Base-by-base conservation (phyloP, 2,329 filamentous ascomycete species). In the Aspergillus novoparasiticus region DNA sequence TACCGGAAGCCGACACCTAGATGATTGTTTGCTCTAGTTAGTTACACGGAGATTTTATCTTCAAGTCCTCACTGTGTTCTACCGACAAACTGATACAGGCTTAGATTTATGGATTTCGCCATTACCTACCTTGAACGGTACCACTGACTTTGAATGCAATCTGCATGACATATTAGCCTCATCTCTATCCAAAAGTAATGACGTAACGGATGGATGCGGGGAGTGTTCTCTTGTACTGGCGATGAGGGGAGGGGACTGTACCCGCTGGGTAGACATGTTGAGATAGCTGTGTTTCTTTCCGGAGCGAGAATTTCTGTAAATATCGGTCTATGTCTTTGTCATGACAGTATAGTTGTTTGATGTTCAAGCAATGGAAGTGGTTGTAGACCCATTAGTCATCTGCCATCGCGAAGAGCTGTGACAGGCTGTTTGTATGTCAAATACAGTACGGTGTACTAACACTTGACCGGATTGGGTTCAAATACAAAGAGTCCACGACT, bases 111-210 rank as follows among this genome's bases (percentile, higher is more conserved):
- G 26, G 10, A 30, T 50, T 16, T 16, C 14, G 3, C 8, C 2
- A 23, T 36, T 16, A 68, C 79, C 65, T 78, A 89, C 90, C 90
- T 84, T 93, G 90, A 14, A 93, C 90, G 45, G 83, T 83, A 59
- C 89, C 90, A 69, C 91, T 87, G 62, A 88, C 89, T 66, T 73
- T 76, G 68, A 79, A 80, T 54, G 75, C 73, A 64, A 79, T 68
- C 78, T 80, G 65, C 14, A 19, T 58, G 26, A 11, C 50, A 57
- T 39, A 57, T 68, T 41, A 65, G 62, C 28, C 10, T 50, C 10
- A 45, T 14, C 28, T 21, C 21, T 53, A 16, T 4, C 12, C 50
- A n/a, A 39, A n/a, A 36, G 12, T 14, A 48, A 59, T 63, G 54
- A 63, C 59, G 63, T 66, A 63, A 12, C 26, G 26, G 36, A 36